Evolutionary conservation across 306 rosid genomes (phyloP).

Genomic region (Vicia sativa): DNA sequence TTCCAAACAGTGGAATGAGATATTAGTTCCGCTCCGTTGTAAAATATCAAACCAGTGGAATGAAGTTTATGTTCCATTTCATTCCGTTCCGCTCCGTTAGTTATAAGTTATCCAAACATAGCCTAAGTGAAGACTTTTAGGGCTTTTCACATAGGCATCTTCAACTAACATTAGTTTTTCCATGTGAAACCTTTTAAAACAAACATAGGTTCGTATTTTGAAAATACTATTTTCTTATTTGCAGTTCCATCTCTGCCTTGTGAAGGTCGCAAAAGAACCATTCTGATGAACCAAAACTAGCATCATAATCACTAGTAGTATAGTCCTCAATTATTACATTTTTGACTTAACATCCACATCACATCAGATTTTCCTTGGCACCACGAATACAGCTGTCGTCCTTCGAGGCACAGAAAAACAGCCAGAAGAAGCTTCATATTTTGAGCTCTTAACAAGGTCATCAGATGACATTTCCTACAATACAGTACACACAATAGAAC

Average conservation of each 20-base stretch:
- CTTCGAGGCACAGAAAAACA: conserved; percentile 66
- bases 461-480: conserved; percentile 65
- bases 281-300: background rate
- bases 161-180: too few species aligned
- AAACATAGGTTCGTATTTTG: too few species aligned
- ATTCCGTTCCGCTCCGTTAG: too few species aligned
- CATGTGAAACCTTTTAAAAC: too few species aligned
- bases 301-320: background rate
- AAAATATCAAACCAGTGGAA: too few species aligned
- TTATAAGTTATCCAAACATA: too few species aligned
- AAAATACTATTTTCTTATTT: too few species aligned
- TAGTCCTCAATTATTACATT: background rate
- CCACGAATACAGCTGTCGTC: conserved; percentile 80
- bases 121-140: too few species aligned
- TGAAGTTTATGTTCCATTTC: too few species aligned
- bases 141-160: too few species aligned
- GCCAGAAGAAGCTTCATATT: conserved; percentile 62
- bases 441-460: conserved; percentile 66
- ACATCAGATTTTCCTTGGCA: conserved; percentile 49
- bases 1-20: too few species aligned
- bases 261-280: background rate
- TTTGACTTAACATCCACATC: background rate
- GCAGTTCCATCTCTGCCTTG: background rate
- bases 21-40: too few species aligned
- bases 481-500: conserved; percentile 4